Evolutionary conservation across 345 rosid genomes (phyloP), one percentile per base, ranked within the genome.

Genomic region (Salix exigua): DNA sequence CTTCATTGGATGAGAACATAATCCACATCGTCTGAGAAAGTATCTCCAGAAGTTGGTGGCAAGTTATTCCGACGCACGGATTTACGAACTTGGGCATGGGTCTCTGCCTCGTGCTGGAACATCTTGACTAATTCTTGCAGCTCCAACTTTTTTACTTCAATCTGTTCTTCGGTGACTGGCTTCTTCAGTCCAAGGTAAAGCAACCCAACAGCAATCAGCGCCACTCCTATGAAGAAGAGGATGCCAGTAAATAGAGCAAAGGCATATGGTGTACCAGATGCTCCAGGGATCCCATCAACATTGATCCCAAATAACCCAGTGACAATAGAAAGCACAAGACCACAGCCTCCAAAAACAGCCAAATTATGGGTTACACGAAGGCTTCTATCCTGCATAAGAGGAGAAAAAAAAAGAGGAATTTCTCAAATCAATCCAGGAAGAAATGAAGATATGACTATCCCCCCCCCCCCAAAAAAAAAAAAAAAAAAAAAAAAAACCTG

Each of bases 81-180:
- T 70, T 84, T 85, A 40, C 89, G 81, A 77, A 96, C 88, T 75
- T 93, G 99, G 19, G 93, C 99, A 79, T 96, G 99, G 35, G 91
- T 86, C 90, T 96, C 99, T 19, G 98, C 99, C 78, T 96, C 99
- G n/a, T 89, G 96, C 85, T 96, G 97, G 82, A 96, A 92, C 88
- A 83, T 85, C 85, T 89, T 93, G 11, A 96, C 98, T 71, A 96
- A 78, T 71, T 92, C 91, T 80, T 92, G 91, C 74, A 96, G 81
- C 82, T 96, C 98, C 83, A 93, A 66, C 85, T 89, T 91, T 82
- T 90, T 88, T 53, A 90, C 87, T 77, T 91, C 81, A 17, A 93
- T 94, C 84, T 82, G 87, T 83, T 86, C 88, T 67, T 91, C 89
- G 0, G 86, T 86, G 67, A 91, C 51, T 0, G 99, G 99, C 30